A percentile compares a stretch with the other conserved stretches of the same genome.
phyloP scores from a whole-genome alignment of 179 eudicot species.

The Pouteria campechiana region DNA sequence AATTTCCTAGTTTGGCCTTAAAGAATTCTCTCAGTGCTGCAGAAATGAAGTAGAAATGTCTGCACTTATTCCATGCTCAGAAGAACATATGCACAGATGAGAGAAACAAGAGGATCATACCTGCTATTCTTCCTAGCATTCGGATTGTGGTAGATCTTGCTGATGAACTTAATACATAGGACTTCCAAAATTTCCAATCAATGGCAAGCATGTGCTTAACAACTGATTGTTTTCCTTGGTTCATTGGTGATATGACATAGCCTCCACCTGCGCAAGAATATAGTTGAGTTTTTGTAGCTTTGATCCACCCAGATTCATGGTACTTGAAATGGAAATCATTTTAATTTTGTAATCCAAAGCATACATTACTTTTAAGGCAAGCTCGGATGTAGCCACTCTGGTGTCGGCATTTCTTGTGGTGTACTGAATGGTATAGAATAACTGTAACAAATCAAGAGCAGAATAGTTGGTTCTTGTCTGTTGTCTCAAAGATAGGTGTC shows the following conservation, averaged over 20 bases:
- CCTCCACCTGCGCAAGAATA: conserved; percentile 30
- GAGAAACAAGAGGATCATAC: conserved; percentile 11
- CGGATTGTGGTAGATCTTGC: conserved; percentile 21
- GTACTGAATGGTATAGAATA: conserved; percentile 35
- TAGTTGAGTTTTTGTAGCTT: too few species aligned
- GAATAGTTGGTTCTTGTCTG: conserved; percentile 9
- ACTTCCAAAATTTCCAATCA: conserved; percentile 36
- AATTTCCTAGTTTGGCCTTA: conserved; percentile 18
- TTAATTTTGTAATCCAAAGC: too few species aligned
- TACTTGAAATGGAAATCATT: too few species aligned
- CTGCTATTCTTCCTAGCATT: conserved; percentile 38
- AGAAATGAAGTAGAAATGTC: conserved; percentile 4
- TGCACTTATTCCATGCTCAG: not conserved
- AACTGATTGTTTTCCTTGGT: conserved; percentile 32
- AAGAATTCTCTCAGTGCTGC: conserved; percentile 32
- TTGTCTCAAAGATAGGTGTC: too few species aligned
- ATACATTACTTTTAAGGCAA: conserved; percentile 36
- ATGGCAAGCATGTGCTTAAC: conserved; percentile 42
- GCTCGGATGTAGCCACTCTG: conserved; percentile 31
- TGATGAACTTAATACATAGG: conserved; percentile 25
- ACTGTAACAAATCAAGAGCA: conserved; percentile 24
- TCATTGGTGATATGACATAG: conserved; percentile 32
- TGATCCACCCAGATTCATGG: too few species aligned
- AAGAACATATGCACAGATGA: not conserved
- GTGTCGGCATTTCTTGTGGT: conserved; percentile 36